Conservation (phyloP, 1,284 basidiomycete species). For the Leccinum subrobustum region DNA sequence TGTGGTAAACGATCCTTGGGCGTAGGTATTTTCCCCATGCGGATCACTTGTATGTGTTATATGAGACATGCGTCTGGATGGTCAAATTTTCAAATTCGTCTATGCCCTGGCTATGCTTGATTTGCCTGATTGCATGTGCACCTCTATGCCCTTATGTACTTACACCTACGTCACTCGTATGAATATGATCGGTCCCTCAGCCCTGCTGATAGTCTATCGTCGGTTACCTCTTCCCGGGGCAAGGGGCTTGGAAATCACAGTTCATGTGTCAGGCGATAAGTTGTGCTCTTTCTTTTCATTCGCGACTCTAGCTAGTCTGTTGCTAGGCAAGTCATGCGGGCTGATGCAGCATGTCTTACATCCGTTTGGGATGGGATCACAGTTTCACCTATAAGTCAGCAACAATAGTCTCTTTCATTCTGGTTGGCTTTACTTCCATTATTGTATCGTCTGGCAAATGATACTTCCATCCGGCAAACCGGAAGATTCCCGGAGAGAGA, state of each 20-base stretch:
- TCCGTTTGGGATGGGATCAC: not conserved
- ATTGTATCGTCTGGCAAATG: too few relatives aligned
- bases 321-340: not conserved
- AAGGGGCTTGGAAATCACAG: not conserved
- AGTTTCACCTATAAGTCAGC: not conserved
- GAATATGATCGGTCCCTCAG: not conserved
- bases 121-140: not conserved
- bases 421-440: not conserved
- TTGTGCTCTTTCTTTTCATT: not conserved
- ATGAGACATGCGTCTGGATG: constrained; percentile 15
- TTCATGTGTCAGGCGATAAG: not conserved
- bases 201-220: not conserved
- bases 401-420: not conserved
- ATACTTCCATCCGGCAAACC: not conserved
- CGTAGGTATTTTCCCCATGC: constrained; percentile 16
- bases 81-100: constrained; percentile 6
- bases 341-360: not conserved
- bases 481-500: not conserved
- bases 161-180: constrained; percentile 1
- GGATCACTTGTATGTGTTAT: constrained; percentile 14
- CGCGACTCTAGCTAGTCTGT: not conserved
- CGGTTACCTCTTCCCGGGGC: not conserved
- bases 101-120: constrained; percentile 2
- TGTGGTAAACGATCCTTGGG: constrained; percentile 18
- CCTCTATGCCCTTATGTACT: not conserved